Conservation (phyloP, 1,284 basidiomycete species). For the Rhodofomes roseus region DNA sequence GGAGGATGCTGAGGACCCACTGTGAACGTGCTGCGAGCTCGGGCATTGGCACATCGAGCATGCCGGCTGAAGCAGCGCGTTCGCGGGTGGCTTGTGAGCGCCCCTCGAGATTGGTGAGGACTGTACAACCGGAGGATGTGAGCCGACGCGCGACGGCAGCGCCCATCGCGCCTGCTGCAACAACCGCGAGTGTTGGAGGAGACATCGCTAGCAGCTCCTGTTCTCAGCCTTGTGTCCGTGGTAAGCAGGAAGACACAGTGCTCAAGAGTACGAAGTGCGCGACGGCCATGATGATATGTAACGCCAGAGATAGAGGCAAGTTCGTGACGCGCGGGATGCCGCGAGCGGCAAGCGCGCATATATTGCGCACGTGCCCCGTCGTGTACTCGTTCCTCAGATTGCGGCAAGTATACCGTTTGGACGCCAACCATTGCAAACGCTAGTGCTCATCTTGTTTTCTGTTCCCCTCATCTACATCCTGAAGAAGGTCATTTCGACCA, state of each 20-base stretch:
- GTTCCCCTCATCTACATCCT: no score
- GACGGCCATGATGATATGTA: background rate
- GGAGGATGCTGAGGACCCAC: constrained; percentile 55
- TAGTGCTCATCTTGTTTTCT: no score
- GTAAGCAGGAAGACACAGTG: background rate
- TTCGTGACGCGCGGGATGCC: no score
- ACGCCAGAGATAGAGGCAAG: background rate
- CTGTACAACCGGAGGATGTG: constrained; percentile 39
- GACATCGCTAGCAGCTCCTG: background rate
- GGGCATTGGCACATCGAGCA: constrained; percentile 43
- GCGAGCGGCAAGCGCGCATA: no score
- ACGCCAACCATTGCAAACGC: no score
- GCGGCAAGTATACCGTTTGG: no score
- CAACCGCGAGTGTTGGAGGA: constrained; percentile 35
- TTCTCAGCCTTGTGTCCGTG: background rate
- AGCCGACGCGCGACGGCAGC: constrained; percentile 41
- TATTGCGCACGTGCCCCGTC: no score
- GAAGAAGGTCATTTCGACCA: no score
- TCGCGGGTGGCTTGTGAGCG: constrained; percentile 44
- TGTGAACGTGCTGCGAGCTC: constrained; percentile 41
- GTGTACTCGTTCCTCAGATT: no score
- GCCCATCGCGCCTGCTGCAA: constrained; percentile 43
- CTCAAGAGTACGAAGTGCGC: background rate
- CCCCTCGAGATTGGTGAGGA: constrained; percentile 48
- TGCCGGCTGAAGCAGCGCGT: constrained; percentile 50